Base-by-base conservation (phyloP, 1,139 yeast genomes). In the Kodamaea anthophila region DNA sequence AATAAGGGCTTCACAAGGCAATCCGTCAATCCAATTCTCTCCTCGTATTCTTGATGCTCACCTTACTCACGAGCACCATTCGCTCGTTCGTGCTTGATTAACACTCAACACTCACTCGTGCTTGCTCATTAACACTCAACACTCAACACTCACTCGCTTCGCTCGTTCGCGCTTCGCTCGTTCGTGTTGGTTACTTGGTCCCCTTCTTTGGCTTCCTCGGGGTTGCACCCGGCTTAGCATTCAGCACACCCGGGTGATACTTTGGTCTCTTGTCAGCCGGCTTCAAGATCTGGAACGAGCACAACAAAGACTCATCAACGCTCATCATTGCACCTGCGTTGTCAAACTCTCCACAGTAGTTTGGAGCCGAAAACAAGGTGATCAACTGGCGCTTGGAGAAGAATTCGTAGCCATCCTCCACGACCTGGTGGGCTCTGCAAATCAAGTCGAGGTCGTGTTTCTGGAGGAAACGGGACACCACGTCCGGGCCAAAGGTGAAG, bases 291-390 rank as follows among this genome's bases (percentile, higher is more conserved):
- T 91, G 97, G 82, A 91, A 91, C 11, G 96, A 87, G 67, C 98
- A 91, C 49, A 91, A 72, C 51, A 91, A 74, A 55, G 91, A 80
- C 59, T 88, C 96, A 58, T 91, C 97, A 33, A 91, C 97, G 49
- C 94, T 80, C 98, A 91, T 91, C 95, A 91, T 88, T 21, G 97
- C 97, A 47, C 97, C 98, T 7, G 96, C 96, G 56, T 91, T 91
- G 58, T 91, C 96, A 55, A 91, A 91, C 60, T 91, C 97, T 44
- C 97, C 97, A 73, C 97, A 91, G 57, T 91, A 91, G 61, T 91
- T 91, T 43, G 97, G 98, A 30, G 97, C 97, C 29, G 93, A 79
- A 54, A 91, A 91, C 42, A 91, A 69, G 13, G 98, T 91, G 33
- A 91, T 97, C 53, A 91, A 74, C 61, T 88, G 96, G 50, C 97